A percentile compares a stretch with the other conserved stretches of the same genome.
phyloP scores from a whole-genome alignment of 495 filamentous ascomycete species.

The Tuber borchii region DNA sequence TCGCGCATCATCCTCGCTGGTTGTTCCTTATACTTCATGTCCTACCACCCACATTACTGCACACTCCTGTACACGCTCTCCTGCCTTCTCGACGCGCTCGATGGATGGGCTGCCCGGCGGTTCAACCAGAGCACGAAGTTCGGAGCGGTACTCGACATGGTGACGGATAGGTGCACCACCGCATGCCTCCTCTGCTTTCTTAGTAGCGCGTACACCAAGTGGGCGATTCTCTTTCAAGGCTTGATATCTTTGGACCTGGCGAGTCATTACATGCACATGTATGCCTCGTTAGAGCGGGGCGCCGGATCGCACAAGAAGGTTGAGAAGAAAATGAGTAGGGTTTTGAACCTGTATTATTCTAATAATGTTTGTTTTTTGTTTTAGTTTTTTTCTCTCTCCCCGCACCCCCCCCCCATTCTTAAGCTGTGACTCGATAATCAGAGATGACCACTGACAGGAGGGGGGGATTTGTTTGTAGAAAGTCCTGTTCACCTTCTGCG shows the following conservation, averaged over 20 bases:
- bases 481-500: conserved; percentile 86
- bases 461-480: conserved; percentile 52
- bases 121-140: conserved; percentile 89
- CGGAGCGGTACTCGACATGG: conserved; percentile 95
- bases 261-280: conserved; percentile 99
- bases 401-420: neutral
- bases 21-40: conserved; percentile 97
- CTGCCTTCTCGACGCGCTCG: conserved; percentile 88
- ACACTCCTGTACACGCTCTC: conserved; percentile 83
- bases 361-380: conserved; percentile 72
- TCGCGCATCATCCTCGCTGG: conserved; percentile 78
- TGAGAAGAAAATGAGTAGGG: conserved; percentile 67
- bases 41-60: conserved; percentile 89
- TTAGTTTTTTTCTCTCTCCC: neutral
- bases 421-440: neutral
- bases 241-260: conserved; percentile 87
- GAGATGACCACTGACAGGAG: neutral
- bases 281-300: conserved; percentile 45
- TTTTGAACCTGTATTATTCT: conserved; percentile 91
- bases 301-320: conserved; percentile 72
- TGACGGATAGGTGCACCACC: conserved; percentile 91
- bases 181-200: conserved; percentile 89
- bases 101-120: conserved; percentile 79
- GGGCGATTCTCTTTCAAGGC: conserved; percentile 85
- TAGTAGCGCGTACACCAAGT: conserved; percentile 81